These are phyloP conservation scores for Backusella psychrophila DNA, from an alignment of 192 early-diverging fungal species.

Conservation along the genomic window DNA sequence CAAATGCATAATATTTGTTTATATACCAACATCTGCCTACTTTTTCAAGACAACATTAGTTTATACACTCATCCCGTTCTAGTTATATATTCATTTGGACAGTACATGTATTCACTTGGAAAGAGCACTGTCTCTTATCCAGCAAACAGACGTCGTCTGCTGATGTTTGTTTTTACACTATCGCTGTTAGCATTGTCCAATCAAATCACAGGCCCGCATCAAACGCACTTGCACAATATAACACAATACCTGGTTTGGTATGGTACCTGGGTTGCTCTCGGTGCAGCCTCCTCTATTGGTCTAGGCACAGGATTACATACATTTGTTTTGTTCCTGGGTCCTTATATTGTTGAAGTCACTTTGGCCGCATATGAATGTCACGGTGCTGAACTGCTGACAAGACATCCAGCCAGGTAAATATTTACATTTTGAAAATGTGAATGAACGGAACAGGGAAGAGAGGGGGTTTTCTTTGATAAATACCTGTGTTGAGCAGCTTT, in stretches of 20 bases:
- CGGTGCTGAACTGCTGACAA: conserved; percentile 67
- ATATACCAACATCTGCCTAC: not conserved
- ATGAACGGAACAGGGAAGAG: not conserved
- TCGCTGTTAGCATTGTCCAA: not conserved
- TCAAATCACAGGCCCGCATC: not conserved
- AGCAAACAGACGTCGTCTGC: not conserved
- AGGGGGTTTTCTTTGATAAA: too few species aligned
- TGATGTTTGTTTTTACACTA: not conserved
- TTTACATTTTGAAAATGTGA: not conserved
- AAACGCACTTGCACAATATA: conserved; percentile 10
- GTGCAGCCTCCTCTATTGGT: conserved; percentile 88
- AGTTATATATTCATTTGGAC: not conserved
- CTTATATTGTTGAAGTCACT: conserved; percentile 90
- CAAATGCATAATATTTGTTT: not conserved
- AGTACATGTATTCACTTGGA: not conserved
- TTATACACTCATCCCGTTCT: not conserved
- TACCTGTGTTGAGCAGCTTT: not conserved
- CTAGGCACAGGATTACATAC: conserved; percentile 94
- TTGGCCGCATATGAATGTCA: conserved; percentile 83
- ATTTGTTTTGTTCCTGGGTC: conserved; percentile 92
- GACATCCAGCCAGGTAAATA: conserved; percentile 60
- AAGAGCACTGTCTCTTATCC: not conserved
- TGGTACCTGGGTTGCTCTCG: conserved; percentile 85
- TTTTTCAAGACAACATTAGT: not conserved
- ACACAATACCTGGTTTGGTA: conserved; percentile 77